Percentiles rank a stretch among this genome's conserved stretches.
These are phyloP conservation scores for Coniochaeta prunicola DNA, from an alignment of 2,329 filamentous ascomycete genomes.

Conservation along the genomic window DNA sequence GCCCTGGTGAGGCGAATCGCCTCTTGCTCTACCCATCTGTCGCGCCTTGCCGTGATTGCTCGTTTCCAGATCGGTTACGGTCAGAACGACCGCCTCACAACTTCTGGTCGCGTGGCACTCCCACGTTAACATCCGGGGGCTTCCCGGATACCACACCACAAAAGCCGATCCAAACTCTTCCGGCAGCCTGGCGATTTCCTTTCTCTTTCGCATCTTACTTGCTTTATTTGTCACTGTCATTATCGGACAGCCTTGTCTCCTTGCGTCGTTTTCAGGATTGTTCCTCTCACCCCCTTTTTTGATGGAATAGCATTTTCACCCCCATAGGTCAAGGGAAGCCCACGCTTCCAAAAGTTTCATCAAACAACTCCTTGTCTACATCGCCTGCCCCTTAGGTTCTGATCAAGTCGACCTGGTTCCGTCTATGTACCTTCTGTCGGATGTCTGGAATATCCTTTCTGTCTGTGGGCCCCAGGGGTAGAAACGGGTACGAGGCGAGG, in stretches of 20 bases:
- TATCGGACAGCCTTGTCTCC: background rate
- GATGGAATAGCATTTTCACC: background rate
- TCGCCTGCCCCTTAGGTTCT: too few species aligned
- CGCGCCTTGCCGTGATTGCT: background rate
- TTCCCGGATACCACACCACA: background rate
- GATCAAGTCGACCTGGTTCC: too few species aligned
- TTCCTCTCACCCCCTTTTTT: background rate
- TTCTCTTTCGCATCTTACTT: background rate
- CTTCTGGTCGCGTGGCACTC: background rate
- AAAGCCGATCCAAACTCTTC: background rate
- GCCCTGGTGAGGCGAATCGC: background rate
- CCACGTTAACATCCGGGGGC: background rate
- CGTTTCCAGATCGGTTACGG: background rate
- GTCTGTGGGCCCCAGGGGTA: background rate
- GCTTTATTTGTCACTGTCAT: background rate
- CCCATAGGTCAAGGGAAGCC: background rate
- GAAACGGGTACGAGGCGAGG: background rate
- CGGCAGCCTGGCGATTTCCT: background rate
- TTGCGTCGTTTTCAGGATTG: background rate
- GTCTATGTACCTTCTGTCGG: background rate
- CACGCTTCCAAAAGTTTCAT: background rate
- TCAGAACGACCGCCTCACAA: background rate
- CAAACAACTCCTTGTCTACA: background rate
- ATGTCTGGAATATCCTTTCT: background rate
- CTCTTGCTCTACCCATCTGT: background rate